Conservation (phyloP, 257 asterid genomes). For the Thymus quinquecostatus region DNA sequence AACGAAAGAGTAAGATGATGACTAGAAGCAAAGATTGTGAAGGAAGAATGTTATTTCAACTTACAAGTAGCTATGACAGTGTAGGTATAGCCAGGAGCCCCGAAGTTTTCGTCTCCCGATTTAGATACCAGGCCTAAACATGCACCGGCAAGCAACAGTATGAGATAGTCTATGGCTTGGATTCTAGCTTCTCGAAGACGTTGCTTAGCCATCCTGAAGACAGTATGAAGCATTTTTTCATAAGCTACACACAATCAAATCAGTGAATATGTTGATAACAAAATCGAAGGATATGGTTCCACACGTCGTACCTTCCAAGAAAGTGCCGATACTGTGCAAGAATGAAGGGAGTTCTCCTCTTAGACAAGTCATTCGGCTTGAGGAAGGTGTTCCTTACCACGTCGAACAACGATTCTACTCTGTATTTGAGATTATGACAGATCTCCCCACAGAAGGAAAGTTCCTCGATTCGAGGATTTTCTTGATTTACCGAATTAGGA, state of each 20-base stretch:
- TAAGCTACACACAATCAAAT: neutral
- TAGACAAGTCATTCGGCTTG: conserved; percentile 71
- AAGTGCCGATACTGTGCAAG: conserved; percentile 67
- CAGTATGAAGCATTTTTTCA: conserved; percentile 17
- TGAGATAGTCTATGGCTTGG: conserved; percentile 80
- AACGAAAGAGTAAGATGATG: neutral
- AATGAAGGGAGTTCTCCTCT: conserved; percentile 69
- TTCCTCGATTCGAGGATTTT: conserved; percentile 42
- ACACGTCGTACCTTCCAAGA: conserved; percentile 66
- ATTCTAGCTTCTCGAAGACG: conserved; percentile 79
- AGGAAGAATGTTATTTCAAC: conserved; percentile 34
- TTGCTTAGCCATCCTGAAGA: conserved; percentile 78
- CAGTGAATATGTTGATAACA: neutral
- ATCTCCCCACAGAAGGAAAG: conserved; percentile 65
- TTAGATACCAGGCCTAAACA: conserved; percentile 79
- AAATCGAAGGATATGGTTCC: neutral
- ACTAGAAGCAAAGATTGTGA: neutral
- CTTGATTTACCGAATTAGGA: conserved; percentile 43
- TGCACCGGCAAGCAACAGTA: conserved; percentile 88
- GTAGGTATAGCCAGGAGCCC: conserved; percentile 81
- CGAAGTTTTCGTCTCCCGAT: conserved; percentile 76
- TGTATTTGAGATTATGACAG: conserved; percentile 63
- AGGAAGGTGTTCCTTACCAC: conserved; percentile 57
- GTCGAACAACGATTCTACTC: conserved; percentile 56
- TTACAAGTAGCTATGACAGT: conserved; percentile 89